Evolutionary conservation across 441 rosid species (phyloP), one percentile per base, ranked within the genome.

Genomic region (Aleurites moluccanus): DNA sequence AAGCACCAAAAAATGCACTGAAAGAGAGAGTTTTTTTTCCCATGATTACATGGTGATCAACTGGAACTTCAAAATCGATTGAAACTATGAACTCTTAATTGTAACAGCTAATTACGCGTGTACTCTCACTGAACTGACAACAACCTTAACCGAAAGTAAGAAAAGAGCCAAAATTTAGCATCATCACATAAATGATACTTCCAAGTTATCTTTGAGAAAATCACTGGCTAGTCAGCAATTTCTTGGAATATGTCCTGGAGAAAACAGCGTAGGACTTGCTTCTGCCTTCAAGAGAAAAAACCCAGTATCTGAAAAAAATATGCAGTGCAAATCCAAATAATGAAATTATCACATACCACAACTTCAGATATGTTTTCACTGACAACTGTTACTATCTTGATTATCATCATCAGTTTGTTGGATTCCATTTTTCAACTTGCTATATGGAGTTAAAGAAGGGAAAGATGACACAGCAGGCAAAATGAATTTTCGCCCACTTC

Each of bases 371-470:
- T 52, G 55, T 40, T 47, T 44, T 79, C 76, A 49, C 28, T 75
- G 74, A 67, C 63, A 23, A n/a, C 16, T 49, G 27, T 64, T 35
- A 23, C 50, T 59, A 23, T 64, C 75, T 35, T 69, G 14, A 33
- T 30, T 7, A 40, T 79, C 75, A 27, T 40, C 74, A 68, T 76
- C 73, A 6, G 4, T 70, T 67, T 40, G 33, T 53, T 65, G 67
- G 57, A 28, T 40, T 42, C 42, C 56, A 47, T 50, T 76, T 56
- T 72, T 65, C 2, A 70, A 63, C 65, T 82, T 60, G 53, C 74
- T 67, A 45, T 74, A 76, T 0, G 67, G 88, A 40, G 84, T 57
- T 44, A 70, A 77, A 68, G 74, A 73, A 73, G 87, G 85, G 61
- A 75, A 81, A 50, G 85, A 73, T 75, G 85, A 78, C 72, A 79